Evolutionary conservation across 2,329 filamentous ascomycete species (phyloP).

Genomic region (Rutstroemia sp.): DNA sequence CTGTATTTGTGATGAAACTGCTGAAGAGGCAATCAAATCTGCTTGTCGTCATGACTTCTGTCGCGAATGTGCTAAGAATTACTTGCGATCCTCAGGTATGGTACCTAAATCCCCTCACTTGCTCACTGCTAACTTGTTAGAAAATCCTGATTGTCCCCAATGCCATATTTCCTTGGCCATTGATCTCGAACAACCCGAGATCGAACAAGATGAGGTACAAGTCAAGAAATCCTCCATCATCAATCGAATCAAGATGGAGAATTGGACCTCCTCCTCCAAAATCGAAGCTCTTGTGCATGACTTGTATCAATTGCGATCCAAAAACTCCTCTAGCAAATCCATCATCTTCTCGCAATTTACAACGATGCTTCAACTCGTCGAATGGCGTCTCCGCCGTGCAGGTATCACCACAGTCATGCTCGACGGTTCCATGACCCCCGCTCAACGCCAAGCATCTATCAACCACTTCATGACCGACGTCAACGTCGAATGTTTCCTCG

Average conservation of each 20-base stretch:
- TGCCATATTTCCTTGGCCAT: conserved; percentile 88
- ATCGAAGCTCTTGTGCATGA: conserved; percentile 96
- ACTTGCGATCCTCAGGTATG: conserved; percentile 69
- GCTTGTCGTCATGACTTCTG: conserved; percentile 92
- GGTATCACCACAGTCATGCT: conserved; percentile 98
- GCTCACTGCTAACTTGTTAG: conserved; percentile 28
- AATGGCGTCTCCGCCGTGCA: conserved; percentile 93
- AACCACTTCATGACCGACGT: conserved; percentile 95
- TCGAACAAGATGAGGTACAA: conserved; percentile 79
- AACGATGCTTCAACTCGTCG: conserved; percentile 92
- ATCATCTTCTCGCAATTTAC: conserved; percentile 98
- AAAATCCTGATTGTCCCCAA: conserved; percentile 68
- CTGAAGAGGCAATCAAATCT: conserved; percentile 89
- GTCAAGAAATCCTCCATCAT: conserved; percentile 97
- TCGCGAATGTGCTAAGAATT: conserved; percentile 70
- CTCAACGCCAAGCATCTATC: conserved; percentile 87
- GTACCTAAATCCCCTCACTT: conserved; percentile 23
- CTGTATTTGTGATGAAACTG: conserved; percentile 92
- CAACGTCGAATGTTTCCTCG: conserved; percentile 90
- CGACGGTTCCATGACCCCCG: conserved; percentile 93
- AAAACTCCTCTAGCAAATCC: conserved; percentile 90
- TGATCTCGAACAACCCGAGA: conserved; percentile 90
- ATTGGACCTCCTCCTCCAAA: conserved; percentile 97
- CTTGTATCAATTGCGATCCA: conserved; percentile 81
- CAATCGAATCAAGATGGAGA: conserved; percentile 97